Evolutionary conservation across 1,284 basidiomycete genomes (phyloP).

Genomic region (Ustilago loliicola): DNA sequence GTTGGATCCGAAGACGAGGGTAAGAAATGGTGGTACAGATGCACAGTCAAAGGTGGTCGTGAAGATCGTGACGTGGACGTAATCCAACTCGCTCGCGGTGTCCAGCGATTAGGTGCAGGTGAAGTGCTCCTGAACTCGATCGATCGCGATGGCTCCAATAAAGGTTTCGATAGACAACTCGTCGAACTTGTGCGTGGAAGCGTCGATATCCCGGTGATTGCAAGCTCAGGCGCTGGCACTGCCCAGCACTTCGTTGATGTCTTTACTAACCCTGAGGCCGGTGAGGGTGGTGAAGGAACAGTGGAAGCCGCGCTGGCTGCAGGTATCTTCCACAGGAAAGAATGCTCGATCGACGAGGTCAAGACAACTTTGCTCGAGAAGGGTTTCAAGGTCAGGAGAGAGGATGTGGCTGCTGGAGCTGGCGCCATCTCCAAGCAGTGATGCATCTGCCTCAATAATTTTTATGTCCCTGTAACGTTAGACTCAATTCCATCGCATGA

Average conservation of each 20-base stretch:
- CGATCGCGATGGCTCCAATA: constrained; percentile 92
- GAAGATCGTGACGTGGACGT: constrained; percentile 90
- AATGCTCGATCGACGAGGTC: constrained; percentile 77
- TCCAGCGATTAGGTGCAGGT: constrained; percentile 89
- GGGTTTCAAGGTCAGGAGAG: constrained; percentile 59
- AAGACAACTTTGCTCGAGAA: constrained; percentile 67
- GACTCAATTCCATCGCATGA: neutral
- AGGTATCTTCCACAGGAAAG: constrained; percentile 94
- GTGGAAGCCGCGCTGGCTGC: constrained; percentile 96
- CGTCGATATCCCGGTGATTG: constrained; percentile 92
- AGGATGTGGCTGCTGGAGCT: constrained; percentile 50
- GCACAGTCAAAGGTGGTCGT: constrained; percentile 94
- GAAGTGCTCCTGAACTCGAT: constrained; percentile 97
- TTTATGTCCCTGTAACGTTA: neutral
- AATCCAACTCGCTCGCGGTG: constrained; percentile 89
- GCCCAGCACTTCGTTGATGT: constrained; percentile 87
- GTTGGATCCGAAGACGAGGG: constrained; percentile 74
- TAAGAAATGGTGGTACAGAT: constrained; percentile 96
- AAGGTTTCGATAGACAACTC: constrained; percentile 91
- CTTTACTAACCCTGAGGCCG: constrained; percentile 34
- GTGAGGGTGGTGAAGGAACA: constrained; percentile 49
- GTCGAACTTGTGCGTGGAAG: constrained; percentile 78
- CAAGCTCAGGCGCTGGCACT: constrained; percentile 88
- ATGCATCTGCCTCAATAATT: neutral
- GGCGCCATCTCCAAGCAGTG: constrained; percentile 50